Percentiles rank a stretch among this genome's conserved stretches.
phyloP scores from a whole-genome alignment of 2,329 filamentous ascomycete genomes.

The Nannizziopsis arthrosporioides region DNA sequence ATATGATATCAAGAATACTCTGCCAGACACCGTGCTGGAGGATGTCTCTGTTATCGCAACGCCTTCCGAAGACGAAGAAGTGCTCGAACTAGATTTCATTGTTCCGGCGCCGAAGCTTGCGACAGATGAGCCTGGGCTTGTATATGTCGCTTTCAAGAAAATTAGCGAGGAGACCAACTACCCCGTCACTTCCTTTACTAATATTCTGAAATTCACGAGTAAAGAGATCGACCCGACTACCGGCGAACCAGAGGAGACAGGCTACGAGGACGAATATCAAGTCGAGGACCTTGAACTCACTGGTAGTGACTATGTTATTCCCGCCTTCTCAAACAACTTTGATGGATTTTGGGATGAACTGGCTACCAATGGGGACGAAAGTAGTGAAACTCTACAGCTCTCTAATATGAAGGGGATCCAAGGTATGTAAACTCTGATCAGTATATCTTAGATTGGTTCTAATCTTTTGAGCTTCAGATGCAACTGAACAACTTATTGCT shows the following conservation, averaged over 20 bases:
- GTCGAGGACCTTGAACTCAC: constrained; percentile 84
- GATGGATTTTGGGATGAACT: constrained; percentile 92
- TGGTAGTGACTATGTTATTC: constrained; percentile 87
- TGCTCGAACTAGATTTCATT: constrained; percentile 74
- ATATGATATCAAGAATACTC: constrained; percentile 95
- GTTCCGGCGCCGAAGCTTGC: constrained; percentile 72
- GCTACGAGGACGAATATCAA: constrained; percentile 97
- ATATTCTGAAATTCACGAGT: constrained; percentile 89
- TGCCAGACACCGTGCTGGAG: constrained; percentile 79
- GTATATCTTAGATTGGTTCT: background rate
- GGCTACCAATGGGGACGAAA: constrained; percentile 76
- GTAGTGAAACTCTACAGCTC: constrained; percentile 80
- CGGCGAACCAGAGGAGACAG: constrained; percentile 78
- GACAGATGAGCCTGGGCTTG: constrained; percentile 78
- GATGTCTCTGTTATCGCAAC: constrained; percentile 75
- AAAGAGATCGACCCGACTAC: constrained; percentile 96
- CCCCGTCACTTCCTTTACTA: constrained; percentile 72
- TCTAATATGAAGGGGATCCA: constrained; percentile 82
- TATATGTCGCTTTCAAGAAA: constrained; percentile 93
- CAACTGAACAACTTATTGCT: constrained; percentile 80
- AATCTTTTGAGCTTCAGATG: constrained; percentile 48
- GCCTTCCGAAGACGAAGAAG: constrained; percentile 68
- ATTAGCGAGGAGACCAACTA: constrained; percentile 58
- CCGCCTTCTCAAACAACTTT: constrained; percentile 88
- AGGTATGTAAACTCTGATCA: constrained; percentile 42